Evolutionary conservation across 371 early-diverging fungal species (phyloP), one percentile per base, ranked within the genome.

Genomic region (Lichtheimia ramosa): DNA sequence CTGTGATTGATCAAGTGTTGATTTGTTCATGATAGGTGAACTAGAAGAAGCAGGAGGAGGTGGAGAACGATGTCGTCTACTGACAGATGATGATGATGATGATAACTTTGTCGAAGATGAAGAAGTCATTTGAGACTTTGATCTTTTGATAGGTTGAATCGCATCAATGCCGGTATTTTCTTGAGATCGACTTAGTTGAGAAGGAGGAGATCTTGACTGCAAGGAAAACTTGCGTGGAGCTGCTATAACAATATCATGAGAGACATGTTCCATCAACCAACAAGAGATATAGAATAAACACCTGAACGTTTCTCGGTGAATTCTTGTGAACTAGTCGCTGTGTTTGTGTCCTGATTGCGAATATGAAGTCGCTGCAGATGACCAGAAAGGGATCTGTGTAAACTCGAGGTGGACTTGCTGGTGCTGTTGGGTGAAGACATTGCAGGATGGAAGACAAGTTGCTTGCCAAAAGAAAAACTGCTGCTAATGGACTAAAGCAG

Each of bases 281-380:
- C n/a, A n/a, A n/a, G n/a, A 34, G 10, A n/a, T 58, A 54, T 54
- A 42, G 42, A 48, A 18, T 28, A 25, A 27, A 21, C 49, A 58
- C 62, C 59, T 59, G 53, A 23, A 13, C 51, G 53, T 27, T 61
- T 66, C 23, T 66, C 62, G 43, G 51, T 48, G 56, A 52, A 34
- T 52, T 59, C 57, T 43, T 56, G 56, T 23, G 59, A 24, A 24
- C 18, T 58, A 3, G 34, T 28, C 14, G 58, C 20, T 27, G 50
- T 28, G 24, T 25, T 39, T 34, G 62, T 48, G 55, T 64, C 67
- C 21, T 73, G 65, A 28, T 69, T 65, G 40, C 74, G 73, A 42
- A 77, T 65, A 54, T 74, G 68, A 5, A 74, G 64, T 27, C 69
- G 63, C 62, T 74, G 75, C 20, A 77, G 69, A 77, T 77, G 78